A percentile compares a stretch with the other conserved stretches of the same genome.
phyloP scores from a whole-genome alignment of 2,329 filamentous ascomycete species.

The Penicillium crustosum region DNA sequence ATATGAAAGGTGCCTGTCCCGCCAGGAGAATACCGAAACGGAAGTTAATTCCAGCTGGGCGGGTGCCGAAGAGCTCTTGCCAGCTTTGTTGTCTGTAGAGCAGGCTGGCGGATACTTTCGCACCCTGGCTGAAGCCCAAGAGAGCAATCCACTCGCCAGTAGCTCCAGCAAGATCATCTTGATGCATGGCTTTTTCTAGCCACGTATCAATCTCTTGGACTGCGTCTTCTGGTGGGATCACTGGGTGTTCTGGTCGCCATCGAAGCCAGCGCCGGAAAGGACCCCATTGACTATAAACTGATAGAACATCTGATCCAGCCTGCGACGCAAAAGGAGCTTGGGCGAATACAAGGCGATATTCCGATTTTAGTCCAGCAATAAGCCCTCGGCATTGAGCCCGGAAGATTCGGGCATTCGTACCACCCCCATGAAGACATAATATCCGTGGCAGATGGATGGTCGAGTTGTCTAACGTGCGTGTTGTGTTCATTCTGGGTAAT shows the following conservation, averaged over 20 bases:
- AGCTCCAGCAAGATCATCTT: slow-evolving; percentile 50
- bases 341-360: slow-evolving; percentile 70
- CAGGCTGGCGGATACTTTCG: slow-evolving; percentile 60
- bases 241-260: slow-evolving; percentile 46
- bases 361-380: slow-evolving; percentile 49
- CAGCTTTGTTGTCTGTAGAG: slow-evolving; percentile 58
- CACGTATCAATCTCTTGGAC: slow-evolving; percentile 41
- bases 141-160: slow-evolving; percentile 60
- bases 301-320: slow-evolving; percentile 61
- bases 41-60: neutral
- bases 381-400: slow-evolving; percentile 63
- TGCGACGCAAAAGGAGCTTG: slow-evolving; percentile 66
- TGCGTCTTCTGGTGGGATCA: slow-evolving; percentile 46
- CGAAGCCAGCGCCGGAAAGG: slow-evolving; percentile 64
- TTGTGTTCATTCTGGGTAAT: no score
- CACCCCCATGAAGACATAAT: slow-evolving; percentile 76
- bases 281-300: slow-evolving; percentile 64
- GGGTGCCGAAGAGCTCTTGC: neutral
- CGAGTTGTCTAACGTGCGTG: no score
- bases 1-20: neutral
- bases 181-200: slow-evolving; percentile 41
- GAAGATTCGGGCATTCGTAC: slow-evolving; percentile 71
- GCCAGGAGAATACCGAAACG: no score
- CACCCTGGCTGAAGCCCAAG: slow-evolving; percentile 67
- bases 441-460: slow-evolving; percentile 56